Percentiles rank a stretch among this genome's conserved stretches.
These are phyloP conservation scores for Aspergillus carlsbadensis DNA, from an alignment of 495 filamentous ascomycete genomes.

Conservation along the genomic window DNA sequence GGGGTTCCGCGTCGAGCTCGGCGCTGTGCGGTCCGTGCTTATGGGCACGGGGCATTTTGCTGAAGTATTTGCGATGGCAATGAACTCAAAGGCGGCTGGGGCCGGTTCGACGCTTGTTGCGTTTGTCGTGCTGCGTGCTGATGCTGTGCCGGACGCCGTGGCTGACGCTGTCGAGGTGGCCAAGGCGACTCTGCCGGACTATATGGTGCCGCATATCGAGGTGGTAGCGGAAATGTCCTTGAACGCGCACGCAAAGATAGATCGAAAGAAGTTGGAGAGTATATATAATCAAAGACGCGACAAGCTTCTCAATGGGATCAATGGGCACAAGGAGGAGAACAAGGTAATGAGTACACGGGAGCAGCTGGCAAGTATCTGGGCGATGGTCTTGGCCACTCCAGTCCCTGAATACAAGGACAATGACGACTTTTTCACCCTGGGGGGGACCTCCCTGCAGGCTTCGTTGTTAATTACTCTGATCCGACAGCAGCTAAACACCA, in stretches of 20 bases:
- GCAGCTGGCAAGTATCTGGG: background rate
- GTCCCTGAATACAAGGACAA: background rate
- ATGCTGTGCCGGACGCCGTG: background rate
- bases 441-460: constrained; percentile 15
- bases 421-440: constrained; percentile 14
- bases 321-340: background rate
- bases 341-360: background rate
- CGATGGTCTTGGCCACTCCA: background rate
- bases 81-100: background rate
- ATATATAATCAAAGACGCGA: constrained; percentile 6
- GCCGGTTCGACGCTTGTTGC: background rate
- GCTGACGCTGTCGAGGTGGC: background rate
- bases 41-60: background rate
- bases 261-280: constrained; percentile 12
- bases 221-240: constrained; percentile 16
- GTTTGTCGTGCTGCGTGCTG: background rate
- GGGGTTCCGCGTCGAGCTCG: constrained; percentile 48
- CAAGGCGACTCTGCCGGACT: constrained; percentile 5
- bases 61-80: background rate
- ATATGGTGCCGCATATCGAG: constrained; percentile 19
- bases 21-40: constrained; percentile 35
- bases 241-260: constrained; percentile 18
- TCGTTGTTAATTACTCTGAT: constrained; percentile 2
- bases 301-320: background rate
- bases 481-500: background rate